Evolutionary conservation across 2,329 filamentous ascomycete species (phyloP).

Genomic region (Colletotrichum sp.): DNA sequence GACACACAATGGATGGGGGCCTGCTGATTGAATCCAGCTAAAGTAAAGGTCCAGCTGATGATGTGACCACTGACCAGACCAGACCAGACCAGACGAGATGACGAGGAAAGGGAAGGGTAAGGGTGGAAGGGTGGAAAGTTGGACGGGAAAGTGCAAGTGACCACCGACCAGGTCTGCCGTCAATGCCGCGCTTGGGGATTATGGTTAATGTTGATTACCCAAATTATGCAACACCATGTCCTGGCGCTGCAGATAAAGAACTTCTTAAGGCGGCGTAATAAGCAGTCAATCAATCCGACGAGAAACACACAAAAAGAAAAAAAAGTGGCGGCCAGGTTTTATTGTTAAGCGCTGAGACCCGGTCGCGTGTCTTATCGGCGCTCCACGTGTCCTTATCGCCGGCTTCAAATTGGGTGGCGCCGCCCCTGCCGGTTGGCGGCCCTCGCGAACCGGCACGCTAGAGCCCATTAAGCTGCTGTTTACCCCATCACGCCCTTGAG

Average conservation of each 20-base stretch:
- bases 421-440: neutral
- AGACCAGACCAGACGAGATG: neutral
- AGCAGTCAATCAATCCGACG: neutral
- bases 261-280: neutral
- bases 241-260: neutral
- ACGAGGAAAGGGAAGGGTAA: neutral
- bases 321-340: neutral
- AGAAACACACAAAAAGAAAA: neutral
- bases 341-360: neutral
- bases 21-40: neutral
- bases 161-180: neutral
- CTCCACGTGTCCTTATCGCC: constrained; percentile 21
- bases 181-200: neutral
- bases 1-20: neutral
- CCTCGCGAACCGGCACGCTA: neutral
- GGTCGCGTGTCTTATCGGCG: neutral
- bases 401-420: neutral
- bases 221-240: neutral
- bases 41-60: neutral
- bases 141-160: neutral
- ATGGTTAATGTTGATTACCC: neutral
- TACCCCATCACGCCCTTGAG: neutral
- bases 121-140: neutral
- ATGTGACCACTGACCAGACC: neutral
- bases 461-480: neutral